Evolutionary conservation across 768 basidiomycete genomes (phyloP), one percentile per base, ranked within the genome.

Genomic region (Leccinum ochraceum): DNA sequence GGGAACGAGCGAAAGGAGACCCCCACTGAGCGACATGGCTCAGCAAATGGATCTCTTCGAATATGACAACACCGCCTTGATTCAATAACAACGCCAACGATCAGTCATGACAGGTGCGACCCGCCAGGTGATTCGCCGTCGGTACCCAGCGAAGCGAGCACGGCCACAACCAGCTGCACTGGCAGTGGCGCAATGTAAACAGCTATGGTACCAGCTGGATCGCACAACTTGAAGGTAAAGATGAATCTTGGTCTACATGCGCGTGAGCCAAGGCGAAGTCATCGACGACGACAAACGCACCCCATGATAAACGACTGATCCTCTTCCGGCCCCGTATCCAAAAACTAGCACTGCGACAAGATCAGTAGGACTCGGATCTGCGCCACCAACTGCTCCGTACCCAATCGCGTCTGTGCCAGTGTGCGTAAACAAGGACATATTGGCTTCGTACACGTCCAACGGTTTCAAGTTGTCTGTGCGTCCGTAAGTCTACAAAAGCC

Each of bases 371-470:
- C 28, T 28, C 28, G 7, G 2, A 94, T 66, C 57, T 91, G 89
- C 2, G 86, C 83, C 59, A 94, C 92, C 24, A 98, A 75, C 49
- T 87, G 83, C 68, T 97, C 95, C 2, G 94, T 93, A 2, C 95
- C 96, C 60, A 81, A 77, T 50, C 90, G 81, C 3, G 87, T 90
- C 70, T 95, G 89, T 0, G 93, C 26, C 26, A 26, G 26, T 85
- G 36, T 93, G 84, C 28, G 90, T 83, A 60, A 98, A 86, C 63
- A 97, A 77, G 4, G 95, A 92, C 85, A 96, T 88, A 75, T 96
- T 96, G 16, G 95, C 86, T 71, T 98, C 96, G 67, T 94, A 98
- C 16, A 98, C 91, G 74, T 97, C 98, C 44, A 95, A 79, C 0
- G 93, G 81, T 67, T 96, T 95, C 32, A 98, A 76, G 60, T 95